These are phyloP conservation scores for Cordyceps farinosa DNA, from an alignment of 2,329 filamentous ascomycete species.

Conservation along the genomic window DNA sequence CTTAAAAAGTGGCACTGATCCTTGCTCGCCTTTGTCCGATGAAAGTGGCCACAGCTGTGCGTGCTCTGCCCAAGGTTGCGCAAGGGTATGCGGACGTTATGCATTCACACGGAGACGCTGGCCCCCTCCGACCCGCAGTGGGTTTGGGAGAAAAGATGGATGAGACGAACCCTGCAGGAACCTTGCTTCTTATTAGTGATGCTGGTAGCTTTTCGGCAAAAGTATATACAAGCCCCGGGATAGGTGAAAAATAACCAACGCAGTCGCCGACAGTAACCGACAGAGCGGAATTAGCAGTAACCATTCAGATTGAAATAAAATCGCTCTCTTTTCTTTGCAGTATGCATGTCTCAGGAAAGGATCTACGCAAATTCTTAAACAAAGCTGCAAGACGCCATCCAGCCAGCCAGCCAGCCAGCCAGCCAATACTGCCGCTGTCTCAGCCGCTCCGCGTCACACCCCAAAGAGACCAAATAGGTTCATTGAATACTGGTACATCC, in stretches of 20 bases:
- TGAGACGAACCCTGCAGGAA: background rate
- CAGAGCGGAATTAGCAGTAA: too few species aligned
- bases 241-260: background rate
- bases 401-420: background rate
- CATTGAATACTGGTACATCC: background rate
- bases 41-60: background rate
- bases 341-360: background rate
- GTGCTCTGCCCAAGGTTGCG: background rate
- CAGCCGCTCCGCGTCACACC: background rate
- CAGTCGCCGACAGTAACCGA: background rate
- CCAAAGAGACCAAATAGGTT: background rate
- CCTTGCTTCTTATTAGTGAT: background rate
- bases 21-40: background rate
- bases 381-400: background rate
- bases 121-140: background rate
- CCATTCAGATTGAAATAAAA: too few species aligned
- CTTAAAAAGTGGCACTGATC: background rate
- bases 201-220: too few species aligned
- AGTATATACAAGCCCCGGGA: background rate
- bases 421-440: background rate
- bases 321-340: background rate
- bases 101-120: background rate
- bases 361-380: background rate
- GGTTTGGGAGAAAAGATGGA: background rate
- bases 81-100: background rate